phyloP scores from a whole-genome alignment of 805 yeast species.

The Tetrapisispora iriomotensis region DNA sequence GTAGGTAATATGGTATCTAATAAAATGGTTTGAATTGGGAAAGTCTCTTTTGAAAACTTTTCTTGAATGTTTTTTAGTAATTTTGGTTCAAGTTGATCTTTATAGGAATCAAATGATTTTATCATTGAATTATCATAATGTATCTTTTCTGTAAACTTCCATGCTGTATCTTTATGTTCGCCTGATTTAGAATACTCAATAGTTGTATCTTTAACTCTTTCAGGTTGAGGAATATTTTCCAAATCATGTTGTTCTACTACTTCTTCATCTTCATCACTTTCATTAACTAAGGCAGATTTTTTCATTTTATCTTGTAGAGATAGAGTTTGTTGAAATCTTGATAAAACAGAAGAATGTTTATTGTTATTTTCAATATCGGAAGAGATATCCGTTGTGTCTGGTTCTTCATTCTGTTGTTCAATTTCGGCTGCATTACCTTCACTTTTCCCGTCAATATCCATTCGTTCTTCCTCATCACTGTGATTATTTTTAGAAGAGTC shows the following conservation, averaged over 20 bases:
- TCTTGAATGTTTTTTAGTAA: slow-evolving; percentile 25
- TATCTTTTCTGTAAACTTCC: slow-evolving; percentile 23
- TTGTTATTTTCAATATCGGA: slow-evolving; percentile 1
- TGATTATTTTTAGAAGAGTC: too few relatives aligned
- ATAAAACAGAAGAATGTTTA: slow-evolving; percentile 43
- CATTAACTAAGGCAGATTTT: slow-evolving; percentile 11
- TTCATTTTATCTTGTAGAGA: slow-evolving; percentile 21
- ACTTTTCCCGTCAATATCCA: slow-evolving; percentile 10
- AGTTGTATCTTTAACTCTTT: slow-evolving; percentile 26
- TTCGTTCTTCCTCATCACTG: slow-evolving; percentile 12
- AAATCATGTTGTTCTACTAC: slow-evolving; percentile 33
- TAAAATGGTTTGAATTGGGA: slow-evolving; percentile 28
- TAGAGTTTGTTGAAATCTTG: slow-evolving; percentile 42
- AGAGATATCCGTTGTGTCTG: not conserved
- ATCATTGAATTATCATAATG: slow-evolving; percentile 22
- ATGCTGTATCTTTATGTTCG: slow-evolving; percentile 33
- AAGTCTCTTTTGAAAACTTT: slow-evolving; percentile 20
- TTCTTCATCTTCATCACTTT: slow-evolving; percentile 20
- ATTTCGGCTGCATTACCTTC: too few relatives aligned
- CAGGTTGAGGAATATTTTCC: slow-evolving; percentile 82
- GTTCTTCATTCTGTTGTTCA: too few relatives aligned
- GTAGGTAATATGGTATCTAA: slow-evolving; percentile 21
- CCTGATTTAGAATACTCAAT: slow-evolving; percentile 27
- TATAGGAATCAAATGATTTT: slow-evolving; percentile 15
- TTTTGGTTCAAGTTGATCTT: slow-evolving; percentile 19